These are phyloP conservation scores for Mycena filopes DNA, from an alignment of 768 basidiomycete genomes.

Conservation along the genomic window DNA sequence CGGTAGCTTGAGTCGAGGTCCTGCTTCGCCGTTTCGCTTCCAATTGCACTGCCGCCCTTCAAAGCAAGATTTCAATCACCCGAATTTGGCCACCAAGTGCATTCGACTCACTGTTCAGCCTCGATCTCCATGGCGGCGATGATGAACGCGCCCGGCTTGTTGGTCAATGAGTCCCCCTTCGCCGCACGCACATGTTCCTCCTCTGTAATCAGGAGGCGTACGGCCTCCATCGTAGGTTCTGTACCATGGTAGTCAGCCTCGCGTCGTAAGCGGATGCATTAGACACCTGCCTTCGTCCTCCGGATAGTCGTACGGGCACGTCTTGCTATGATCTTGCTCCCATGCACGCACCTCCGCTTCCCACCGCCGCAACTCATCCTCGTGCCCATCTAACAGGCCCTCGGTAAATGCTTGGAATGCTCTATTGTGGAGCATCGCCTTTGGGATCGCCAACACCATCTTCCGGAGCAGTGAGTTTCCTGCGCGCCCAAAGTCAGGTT, in stretches of 20 bases:
- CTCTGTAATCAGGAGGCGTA: slow-evolving; percentile 21
- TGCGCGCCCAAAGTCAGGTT: slow-evolving; percentile 1
- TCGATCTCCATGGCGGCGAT: slow-evolving; percentile 26
- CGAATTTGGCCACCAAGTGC: too few relatives aligned
- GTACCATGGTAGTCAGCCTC: neutral
- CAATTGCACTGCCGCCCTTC: neutral
- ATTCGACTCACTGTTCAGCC: slow-evolving; percentile 24
- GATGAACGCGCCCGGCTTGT: slow-evolving; percentile 23
- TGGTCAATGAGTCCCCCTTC: neutral
- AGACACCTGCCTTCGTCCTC: slow-evolving; percentile 20
- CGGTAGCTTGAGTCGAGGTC: neutral
- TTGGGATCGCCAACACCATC: slow-evolving; percentile 14
- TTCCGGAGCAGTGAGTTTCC: slow-evolving; percentile 26
- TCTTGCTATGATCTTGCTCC: slow-evolving; percentile 26
- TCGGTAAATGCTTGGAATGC: slow-evolving; percentile 1
- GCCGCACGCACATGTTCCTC: slow-evolving; percentile 28
- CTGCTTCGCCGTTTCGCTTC: neutral
- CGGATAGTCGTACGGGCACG: slow-evolving; percentile 30
- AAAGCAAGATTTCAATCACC: neutral
- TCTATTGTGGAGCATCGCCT: slow-evolving; percentile 14
- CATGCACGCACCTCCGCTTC: slow-evolving; percentile 25
- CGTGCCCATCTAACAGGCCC: slow-evolving; percentile 2
- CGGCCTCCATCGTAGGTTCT: slow-evolving; percentile 24
- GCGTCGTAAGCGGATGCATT: neutral
- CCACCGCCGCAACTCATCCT: slow-evolving; percentile 22